Percentiles rank a stretch among this genome's conserved stretches.
phyloP scores from a whole-genome alignment of 306 rosid genomes.

The Prunus davidiana region DNA sequence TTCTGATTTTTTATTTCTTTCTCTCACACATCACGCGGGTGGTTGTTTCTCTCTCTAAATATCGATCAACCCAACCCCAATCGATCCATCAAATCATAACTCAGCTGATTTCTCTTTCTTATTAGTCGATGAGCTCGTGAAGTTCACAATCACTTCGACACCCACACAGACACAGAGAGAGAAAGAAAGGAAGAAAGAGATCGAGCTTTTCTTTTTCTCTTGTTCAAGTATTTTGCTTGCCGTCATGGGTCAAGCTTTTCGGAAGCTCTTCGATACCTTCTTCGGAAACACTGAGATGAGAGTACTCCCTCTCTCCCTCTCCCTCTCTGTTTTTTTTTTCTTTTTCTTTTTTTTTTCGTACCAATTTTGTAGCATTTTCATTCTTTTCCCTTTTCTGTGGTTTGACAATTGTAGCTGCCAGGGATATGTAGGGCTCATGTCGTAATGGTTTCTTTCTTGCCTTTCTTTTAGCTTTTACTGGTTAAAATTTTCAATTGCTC shows the following conservation, averaged over 20 bases:
- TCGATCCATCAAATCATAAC: neutral
- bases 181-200: neutral
- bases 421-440: slow-evolving; percentile 13
- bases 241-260: slow-evolving; percentile 60
- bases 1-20: neutral
- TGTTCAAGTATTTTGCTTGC: neutral
- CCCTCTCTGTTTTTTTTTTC: neutral
- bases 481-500: neutral
- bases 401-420: neutral
- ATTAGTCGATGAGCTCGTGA: slow-evolving; percentile 5
- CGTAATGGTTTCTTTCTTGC: neutral
- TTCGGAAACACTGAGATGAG: slow-evolving; percentile 70
- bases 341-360: neutral
- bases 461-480: neutral
- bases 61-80: neutral
- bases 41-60: neutral
- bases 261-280: slow-evolving; percentile 62
- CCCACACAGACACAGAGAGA: neutral
- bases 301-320: slow-evolving; percentile 24
- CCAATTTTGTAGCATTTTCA: neutral
- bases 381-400: neutral
- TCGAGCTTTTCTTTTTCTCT: neutral
- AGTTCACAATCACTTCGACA: neutral
- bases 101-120: neutral
- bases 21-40: neutral